These are phyloP conservation scores for Talaromyces rugulosus DNA, from an alignment of 2,329 filamentous ascomycete genomes.

Conservation along the genomic window DNA sequence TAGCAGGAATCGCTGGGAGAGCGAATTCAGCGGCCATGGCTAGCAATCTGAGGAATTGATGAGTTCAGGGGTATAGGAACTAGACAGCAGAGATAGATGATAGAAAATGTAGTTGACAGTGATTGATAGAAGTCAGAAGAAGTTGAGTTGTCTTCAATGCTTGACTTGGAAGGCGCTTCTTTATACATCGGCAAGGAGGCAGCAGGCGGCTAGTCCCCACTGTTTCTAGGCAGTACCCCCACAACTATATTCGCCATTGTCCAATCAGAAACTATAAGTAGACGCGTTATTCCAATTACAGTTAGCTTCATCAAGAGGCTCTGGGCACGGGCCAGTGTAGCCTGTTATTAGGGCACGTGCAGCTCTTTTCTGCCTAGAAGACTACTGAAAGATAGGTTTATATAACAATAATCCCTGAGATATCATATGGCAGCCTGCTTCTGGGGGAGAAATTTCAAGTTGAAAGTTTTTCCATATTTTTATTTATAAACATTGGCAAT, in stretches of 20 bases:
- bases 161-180: neutral
- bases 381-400: no score
- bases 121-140: neutral
- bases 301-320: neutral
- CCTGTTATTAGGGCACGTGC: neutral
- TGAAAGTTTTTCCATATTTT: no score
- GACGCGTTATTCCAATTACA: neutral
- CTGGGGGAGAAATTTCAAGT: no score
- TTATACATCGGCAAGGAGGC: neutral
- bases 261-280: neutral
- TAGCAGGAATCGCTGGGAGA: constrained; percentile 25
- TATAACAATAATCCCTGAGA: no score
- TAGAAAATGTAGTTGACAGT: neutral
- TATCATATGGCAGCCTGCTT: no score
- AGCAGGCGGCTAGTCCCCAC: neutral
- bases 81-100: neutral
- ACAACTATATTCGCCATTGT: neutral
- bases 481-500: no score
- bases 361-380: no score
- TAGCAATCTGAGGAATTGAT: neutral
- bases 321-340: neutral
- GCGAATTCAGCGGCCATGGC: constrained; percentile 2
- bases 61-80: neutral
- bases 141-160: neutral
- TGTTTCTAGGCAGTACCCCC: neutral